These are phyloP conservation scores for Madurella mycetomatis DNA, from an alignment of 2,329 filamentous ascomycete genomes.

Conservation along the genomic window DNA sequence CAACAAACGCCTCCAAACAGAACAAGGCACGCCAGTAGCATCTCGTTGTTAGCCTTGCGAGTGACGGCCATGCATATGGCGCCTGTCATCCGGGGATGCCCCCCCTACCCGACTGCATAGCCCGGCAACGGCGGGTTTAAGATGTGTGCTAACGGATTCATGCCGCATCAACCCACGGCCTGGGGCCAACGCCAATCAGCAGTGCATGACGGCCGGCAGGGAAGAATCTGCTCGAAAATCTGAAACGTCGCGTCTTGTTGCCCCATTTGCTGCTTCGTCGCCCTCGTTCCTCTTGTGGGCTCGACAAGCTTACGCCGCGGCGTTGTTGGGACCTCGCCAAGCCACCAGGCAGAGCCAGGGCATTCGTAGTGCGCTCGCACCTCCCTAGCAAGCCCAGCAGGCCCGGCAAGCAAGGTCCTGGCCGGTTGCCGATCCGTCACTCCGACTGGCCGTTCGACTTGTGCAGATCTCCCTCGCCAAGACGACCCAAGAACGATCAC, in stretches of 20 bases:
- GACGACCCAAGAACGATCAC: not conserved
- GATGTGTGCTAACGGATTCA: constrained; percentile 18
- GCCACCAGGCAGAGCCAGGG: not conserved
- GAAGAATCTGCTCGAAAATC: constrained; percentile 16
- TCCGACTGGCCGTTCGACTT: constrained; percentile 7
- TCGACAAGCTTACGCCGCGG: constrained; percentile 1
- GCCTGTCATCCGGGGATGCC: not conserved
- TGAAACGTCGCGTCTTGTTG: constrained; percentile 24
- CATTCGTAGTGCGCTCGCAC: not conserved
- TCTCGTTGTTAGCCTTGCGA: not conserved
- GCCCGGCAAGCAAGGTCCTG: not conserved
- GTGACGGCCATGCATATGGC: constrained; percentile 1
- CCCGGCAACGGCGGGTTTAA: constrained; percentile 13
- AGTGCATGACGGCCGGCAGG: not conserved
- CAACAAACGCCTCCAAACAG: not conserved
- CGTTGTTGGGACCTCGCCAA: not conserved
- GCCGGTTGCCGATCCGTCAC: not conserved
- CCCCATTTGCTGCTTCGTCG: constrained; percentile 9
- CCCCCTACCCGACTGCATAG: constrained; percentile 3
- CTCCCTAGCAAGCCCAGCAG: not conserved
- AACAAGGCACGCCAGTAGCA: not conserved
- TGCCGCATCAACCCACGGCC: constrained; percentile 7
- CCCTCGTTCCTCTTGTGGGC: not conserved
- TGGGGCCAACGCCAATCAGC: constrained; percentile 16
- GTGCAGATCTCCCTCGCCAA: constrained; percentile 8